phyloP scores from a whole-genome alignment of 306 rosid species.

The Corylus avellana region DNA sequence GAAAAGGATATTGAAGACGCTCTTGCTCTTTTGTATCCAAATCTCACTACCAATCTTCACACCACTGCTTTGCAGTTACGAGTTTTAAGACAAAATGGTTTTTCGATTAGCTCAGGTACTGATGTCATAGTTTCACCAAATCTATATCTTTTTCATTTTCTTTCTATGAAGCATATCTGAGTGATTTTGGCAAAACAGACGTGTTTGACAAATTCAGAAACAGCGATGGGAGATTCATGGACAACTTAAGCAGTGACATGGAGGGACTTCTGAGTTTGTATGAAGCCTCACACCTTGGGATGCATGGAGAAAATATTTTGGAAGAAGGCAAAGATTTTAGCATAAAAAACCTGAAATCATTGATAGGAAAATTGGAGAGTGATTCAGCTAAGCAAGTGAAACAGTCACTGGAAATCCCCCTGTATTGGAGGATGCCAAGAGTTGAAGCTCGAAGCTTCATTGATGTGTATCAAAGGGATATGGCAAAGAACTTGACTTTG shows the following conservation, averaged over 20 bases:
- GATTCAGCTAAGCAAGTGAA: slow-evolving; percentile 3
- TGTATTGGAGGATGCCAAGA: no score
- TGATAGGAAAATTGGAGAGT: neutral
- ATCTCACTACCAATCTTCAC: slow-evolving; percentile 1
- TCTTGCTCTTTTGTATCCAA: neutral
- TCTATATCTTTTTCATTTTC: neutral
- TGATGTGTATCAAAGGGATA: no score
- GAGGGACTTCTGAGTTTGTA: slow-evolving; percentile 34
- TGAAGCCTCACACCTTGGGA: slow-evolving; percentile 34
- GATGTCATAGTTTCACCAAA: neutral
- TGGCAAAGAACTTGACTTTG: no score
- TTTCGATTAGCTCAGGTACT: slow-evolving; percentile 27
- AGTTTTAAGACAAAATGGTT: slow-evolving; percentile 27
- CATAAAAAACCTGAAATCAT: neutral
- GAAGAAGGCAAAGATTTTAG: slow-evolving; percentile 32
- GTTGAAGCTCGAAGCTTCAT: no score
- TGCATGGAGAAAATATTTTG: slow-evolving; percentile 26
- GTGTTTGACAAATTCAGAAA: slow-evolving; percentile 20
- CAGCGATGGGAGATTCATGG: slow-evolving; percentile 16
- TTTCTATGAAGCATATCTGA: neutral
- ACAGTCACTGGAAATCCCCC: neutral
- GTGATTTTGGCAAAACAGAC: slow-evolving; percentile 7
- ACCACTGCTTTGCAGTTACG: slow-evolving; percentile 19
- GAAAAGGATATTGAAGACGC: slow-evolving; percentile 25
- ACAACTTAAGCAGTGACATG: slow-evolving; percentile 22